phyloP scores from a whole-genome alignment of 495 filamentous ascomycete species.

The Neurospora pannonica region DNA sequence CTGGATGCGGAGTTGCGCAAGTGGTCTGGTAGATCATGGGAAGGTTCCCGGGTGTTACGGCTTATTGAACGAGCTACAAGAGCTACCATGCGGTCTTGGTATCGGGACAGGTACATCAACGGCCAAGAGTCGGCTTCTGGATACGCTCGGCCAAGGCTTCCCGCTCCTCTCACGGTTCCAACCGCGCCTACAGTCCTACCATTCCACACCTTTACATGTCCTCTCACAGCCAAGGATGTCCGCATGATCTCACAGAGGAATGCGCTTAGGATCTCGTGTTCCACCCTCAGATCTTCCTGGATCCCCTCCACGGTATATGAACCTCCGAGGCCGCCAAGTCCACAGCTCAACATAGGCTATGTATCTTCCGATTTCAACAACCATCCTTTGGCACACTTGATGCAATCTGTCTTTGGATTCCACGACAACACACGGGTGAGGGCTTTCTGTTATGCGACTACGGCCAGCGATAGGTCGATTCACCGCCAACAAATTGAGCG shows the following conservation, averaged over 20 bases:
- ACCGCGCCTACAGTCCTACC: slow-evolving; percentile 90
- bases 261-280: slow-evolving; percentile 83
- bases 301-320: slow-evolving; percentile 70
- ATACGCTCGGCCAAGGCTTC: slow-evolving; percentile 70
- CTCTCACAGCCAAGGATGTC: slow-evolving; percentile 86
- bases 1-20: slow-evolving; percentile 39
- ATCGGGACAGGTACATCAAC: slow-evolving; percentile 69
- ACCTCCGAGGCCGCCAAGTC: slow-evolving; percentile 72
- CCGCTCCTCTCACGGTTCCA: slow-evolving; percentile 65
- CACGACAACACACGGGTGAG: slow-evolving; percentile 65
- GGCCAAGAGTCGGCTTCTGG: slow-evolving; percentile 45
- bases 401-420: slow-evolving; percentile 97
- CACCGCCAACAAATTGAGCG: slow-evolving; percentile 92
- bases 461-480: slow-evolving; percentile 78
- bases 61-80: slow-evolving; percentile 78
- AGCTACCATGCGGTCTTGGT: slow-evolving; percentile 75
- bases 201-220: slow-evolving; percentile 98
- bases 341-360: slow-evolving; percentile 84
- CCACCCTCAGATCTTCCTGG: slow-evolving; percentile 79
- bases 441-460: slow-evolving; percentile 96
- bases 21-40: slow-evolving; percentile 75
- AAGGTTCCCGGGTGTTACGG: slow-evolving; percentile 79
- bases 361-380: slow-evolving; percentile 99
- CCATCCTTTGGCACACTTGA: slow-evolving; percentile 90
- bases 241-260: slow-evolving; percentile 94